Percentiles rank a stretch among this genome's conserved stretches.
phyloP scores from a whole-genome alignment of 805 yeast species.

The Metschnikowia amazonensis region DNA sequence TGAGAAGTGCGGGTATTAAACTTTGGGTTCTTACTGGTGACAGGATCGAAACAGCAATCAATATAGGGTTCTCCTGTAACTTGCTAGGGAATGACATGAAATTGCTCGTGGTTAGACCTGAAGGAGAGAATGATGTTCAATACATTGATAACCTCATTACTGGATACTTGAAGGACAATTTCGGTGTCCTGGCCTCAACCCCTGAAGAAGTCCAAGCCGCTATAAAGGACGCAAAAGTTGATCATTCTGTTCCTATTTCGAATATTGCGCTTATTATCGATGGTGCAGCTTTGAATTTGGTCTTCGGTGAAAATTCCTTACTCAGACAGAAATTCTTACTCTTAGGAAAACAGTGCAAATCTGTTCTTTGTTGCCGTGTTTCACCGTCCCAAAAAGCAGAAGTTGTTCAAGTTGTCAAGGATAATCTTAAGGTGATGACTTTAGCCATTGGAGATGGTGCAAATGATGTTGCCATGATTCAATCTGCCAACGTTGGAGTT shows the following conservation, averaged over 20 bases:
- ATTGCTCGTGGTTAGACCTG: constrained; percentile 56
- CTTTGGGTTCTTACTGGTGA: constrained; percentile 85
- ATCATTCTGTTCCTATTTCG: constrained; percentile 66
- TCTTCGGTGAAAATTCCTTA: constrained; percentile 41
- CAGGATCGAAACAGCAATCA: constrained; percentile 78
- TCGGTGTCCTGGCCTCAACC: constrained; percentile 51
- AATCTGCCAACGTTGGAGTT: constrained; percentile 81
- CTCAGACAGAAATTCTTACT: constrained; percentile 52
- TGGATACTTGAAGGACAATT: constrained; percentile 45
- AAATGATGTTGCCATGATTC: constrained; percentile 89
- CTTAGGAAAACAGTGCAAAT: constrained; percentile 73
- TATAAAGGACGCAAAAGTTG: constrained; percentile 45
- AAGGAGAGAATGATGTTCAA: constrained; percentile 32
- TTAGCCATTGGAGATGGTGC: constrained; percentile 88
- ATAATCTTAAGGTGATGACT: constrained; percentile 74
- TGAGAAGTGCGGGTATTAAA: constrained; percentile 71
- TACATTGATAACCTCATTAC: constrained; percentile 40
- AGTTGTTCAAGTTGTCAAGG: constrained; percentile 77
- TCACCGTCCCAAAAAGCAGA: constrained; percentile 85
- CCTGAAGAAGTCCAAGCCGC: constrained; percentile 42
- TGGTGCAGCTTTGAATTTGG: constrained; percentile 65
- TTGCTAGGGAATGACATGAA: constrained; percentile 66
- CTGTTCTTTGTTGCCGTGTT: constrained; percentile 83
- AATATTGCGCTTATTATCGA: constrained; percentile 70
- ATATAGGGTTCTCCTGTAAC: constrained; percentile 77